These are phyloP conservation scores for Westerdykella aurantiaca DNA, from an alignment of 2,329 filamentous ascomycete genomes.

Conservation along the genomic window DNA sequence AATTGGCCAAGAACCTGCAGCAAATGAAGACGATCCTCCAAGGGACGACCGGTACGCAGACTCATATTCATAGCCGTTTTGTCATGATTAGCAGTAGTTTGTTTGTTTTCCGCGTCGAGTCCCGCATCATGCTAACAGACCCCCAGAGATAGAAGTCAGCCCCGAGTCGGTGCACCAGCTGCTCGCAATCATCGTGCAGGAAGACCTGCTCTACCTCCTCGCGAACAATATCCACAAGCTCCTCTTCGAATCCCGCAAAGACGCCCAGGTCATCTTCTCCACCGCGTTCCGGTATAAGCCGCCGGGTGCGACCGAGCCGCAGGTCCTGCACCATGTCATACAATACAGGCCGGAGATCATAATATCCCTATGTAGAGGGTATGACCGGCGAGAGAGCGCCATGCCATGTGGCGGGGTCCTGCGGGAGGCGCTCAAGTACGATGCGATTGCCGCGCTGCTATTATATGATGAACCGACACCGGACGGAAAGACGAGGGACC, in stretches of 20 bases:
- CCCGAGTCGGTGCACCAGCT: slow-evolving; percentile 85
- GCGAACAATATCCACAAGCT: slow-evolving; percentile 76
- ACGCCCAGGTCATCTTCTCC: slow-evolving; percentile 91
- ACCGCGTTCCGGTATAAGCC: slow-evolving; percentile 89
- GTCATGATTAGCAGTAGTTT: neutral
- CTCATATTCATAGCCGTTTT: slow-evolving; percentile 1
- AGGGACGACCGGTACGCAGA: slow-evolving; percentile 71
- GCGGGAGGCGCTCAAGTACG: slow-evolving; percentile 83
- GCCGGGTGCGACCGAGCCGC: slow-evolving; percentile 64
- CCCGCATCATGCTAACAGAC: slow-evolving; percentile 9
- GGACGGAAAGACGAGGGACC: slow-evolving; percentile 67
- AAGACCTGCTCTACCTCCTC: slow-evolving; percentile 81
- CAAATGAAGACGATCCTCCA: slow-evolving; percentile 93
- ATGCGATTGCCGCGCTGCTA: slow-evolving; percentile 83
- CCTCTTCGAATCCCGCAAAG: slow-evolving; percentile 93
- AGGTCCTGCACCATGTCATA: slow-evolving; percentile 83
- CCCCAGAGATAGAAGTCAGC: slow-evolving; percentile 71
- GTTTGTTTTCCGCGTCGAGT: too few species aligned
- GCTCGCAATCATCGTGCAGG: slow-evolving; percentile 76
- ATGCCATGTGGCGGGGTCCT: slow-evolving; percentile 87
- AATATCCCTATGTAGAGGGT: slow-evolving; percentile 81
- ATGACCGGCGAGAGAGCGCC: slow-evolving; percentile 84
- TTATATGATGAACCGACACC: slow-evolving; percentile 81
- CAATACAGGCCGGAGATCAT: slow-evolving; percentile 81
- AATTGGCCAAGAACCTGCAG: slow-evolving; percentile 74